Evolutionary conservation across 345 rosid species (phyloP).

Genomic region (Rhizophora mangle): DNA sequence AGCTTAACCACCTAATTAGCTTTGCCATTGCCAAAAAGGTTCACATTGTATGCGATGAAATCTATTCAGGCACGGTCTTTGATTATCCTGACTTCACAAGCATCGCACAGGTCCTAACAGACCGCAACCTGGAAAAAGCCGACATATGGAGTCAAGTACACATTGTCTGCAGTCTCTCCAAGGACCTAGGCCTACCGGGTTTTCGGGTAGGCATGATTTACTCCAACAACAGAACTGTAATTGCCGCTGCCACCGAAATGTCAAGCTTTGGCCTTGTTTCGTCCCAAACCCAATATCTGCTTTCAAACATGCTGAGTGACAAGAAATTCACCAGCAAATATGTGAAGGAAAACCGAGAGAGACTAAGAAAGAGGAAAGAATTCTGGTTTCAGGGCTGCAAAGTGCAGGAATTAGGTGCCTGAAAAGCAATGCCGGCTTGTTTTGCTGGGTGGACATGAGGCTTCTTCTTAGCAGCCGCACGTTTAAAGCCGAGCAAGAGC

Average conservation of each 20-base stretch:
- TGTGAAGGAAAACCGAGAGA: constrained; percentile 12
- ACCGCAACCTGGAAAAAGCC: constrained; percentile 6
- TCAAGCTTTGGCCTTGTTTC: constrained; percentile 32
- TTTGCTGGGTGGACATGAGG: constrained; percentile 35
- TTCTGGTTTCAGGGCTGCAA: constrained; percentile 17
- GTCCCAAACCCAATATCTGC: constrained; percentile 31
- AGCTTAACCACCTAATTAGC: constrained; percentile 21
- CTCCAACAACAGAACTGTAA: constrained; percentile 21
- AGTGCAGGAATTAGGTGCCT: constrained; percentile 22
- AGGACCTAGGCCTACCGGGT: constrained; percentile 31
- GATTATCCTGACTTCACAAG: constrained; percentile 21
- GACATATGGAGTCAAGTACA: constrained; percentile 19
- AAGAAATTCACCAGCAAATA: constrained; percentile 13
- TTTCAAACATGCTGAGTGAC: constrained; percentile 15
- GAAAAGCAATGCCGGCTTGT: constrained; percentile 29
- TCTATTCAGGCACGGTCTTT: constrained; percentile 28
- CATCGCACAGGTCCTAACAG: constrained; percentile 20
- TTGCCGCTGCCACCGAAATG: constrained; percentile 31
- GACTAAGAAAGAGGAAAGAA: constrained; percentile 23
- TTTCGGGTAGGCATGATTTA: constrained; percentile 33
- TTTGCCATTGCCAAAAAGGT: constrained; percentile 20
- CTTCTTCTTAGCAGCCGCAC: constrained; percentile 9
- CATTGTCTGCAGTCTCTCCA: constrained; percentile 29
- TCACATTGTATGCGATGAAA: constrained; percentile 32
- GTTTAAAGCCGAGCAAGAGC: constrained; percentile 24